Conservation (phyloP, 2,329 filamentous ascomycete genomes). For the Epichloe gansuensis region DNA sequence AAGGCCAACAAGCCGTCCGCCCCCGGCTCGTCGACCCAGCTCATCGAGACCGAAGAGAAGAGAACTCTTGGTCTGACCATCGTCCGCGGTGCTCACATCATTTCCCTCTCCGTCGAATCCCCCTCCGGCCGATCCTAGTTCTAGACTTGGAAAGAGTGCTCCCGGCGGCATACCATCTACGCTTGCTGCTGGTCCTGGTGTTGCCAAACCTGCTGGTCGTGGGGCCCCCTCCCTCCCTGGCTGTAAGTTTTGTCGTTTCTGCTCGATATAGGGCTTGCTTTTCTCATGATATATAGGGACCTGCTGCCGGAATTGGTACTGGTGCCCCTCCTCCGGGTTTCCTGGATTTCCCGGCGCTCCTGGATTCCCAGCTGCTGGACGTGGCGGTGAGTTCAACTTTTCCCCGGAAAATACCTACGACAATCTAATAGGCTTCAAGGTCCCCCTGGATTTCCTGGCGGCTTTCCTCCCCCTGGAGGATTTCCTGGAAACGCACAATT, state of each 20-base stretch:
- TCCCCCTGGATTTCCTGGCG: slow-evolving; percentile 37
- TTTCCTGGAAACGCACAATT: slow-evolving; percentile 21
- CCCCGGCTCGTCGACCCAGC: slow-evolving; percentile 47
- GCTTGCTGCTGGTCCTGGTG: slow-evolving; percentile 73
- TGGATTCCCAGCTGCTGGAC: slow-evolving; percentile 33
- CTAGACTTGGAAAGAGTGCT: slow-evolving; percentile 69
- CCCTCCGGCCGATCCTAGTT: slow-evolving; percentile 89
- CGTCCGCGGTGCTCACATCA: slow-evolving; percentile 85
- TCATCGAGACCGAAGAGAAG: slow-evolving; percentile 89
- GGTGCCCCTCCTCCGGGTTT: slow-evolving; percentile 51
- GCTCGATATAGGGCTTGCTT: slow-evolving; percentile 7
- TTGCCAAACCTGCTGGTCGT: slow-evolving; percentile 81
- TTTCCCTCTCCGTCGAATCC: slow-evolving; percentile 94
- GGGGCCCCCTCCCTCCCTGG: slow-evolving; percentile 63
- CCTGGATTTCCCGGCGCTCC: slow-evolving; percentile 39
- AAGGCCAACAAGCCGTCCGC: slow-evolving; percentile 63
- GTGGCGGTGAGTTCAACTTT: slow-evolving; percentile 37
- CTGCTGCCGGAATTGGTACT: slow-evolving; percentile 76
- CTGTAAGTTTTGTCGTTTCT: slow-evolving; percentile 35
- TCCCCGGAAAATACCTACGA: slow-evolving; percentile 1
- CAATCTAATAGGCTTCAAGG: slow-evolving; percentile 24
- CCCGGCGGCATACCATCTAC: slow-evolving; percentile 57
- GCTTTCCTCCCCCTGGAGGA: slow-evolving; percentile 34
- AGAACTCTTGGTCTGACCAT: slow-evolving; percentile 92
- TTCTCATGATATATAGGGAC: slow-evolving; percentile 38